Evolutionary conservation across 805 yeast genomes (phyloP).

Genomic region (Ogataea kodamae): DNA sequence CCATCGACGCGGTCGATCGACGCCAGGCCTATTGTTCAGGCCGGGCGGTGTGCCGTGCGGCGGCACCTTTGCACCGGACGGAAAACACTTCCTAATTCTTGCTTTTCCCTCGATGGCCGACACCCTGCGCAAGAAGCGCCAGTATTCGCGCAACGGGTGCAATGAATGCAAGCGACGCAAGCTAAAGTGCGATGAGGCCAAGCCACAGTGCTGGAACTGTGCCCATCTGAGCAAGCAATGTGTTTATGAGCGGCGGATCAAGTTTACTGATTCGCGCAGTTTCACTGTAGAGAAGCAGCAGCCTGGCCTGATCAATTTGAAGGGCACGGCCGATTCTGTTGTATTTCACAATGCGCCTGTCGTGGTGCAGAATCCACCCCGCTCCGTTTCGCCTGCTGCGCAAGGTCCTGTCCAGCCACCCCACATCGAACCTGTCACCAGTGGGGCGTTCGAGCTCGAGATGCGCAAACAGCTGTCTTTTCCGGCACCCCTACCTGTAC

Average conservation of each 20-base stretch:
- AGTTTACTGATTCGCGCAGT: slow-evolving; percentile 31
- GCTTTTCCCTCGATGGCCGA: slow-evolving; percentile 5
- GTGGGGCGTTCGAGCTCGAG: slow-evolving; percentile 11
- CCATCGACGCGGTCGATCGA: background rate
- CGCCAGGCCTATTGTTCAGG: too few relatives aligned
- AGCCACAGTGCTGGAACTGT: slow-evolving; percentile 42
- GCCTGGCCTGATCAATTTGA: slow-evolving; percentile 15
- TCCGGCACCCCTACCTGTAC: slow-evolving; percentile 13
- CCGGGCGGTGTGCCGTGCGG: too few relatives aligned
- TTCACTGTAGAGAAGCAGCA: slow-evolving; percentile 23
- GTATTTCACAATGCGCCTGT: slow-evolving; percentile 17
- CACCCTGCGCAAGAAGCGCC: slow-evolving; percentile 33
- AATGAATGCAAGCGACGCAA: slow-evolving; percentile 43
- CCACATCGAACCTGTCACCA: background rate
- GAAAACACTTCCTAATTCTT: slow-evolving; percentile 7
- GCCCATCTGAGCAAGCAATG: slow-evolving; percentile 36
- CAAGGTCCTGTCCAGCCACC: background rate
- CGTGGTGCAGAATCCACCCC: slow-evolving; percentile 25
- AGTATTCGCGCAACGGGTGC: slow-evolving; percentile 45
- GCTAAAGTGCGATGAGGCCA: slow-evolving; percentile 39
- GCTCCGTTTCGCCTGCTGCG: background rate
- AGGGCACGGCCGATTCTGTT: slow-evolving; percentile 9
- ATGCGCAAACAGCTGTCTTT: slow-evolving; percentile 14
- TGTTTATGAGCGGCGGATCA: slow-evolving; percentile 34
- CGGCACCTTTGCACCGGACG: slow-evolving; percentile 8